Evolutionary conservation across 805 yeast species (phyloP), one percentile per base, ranked within the genome.

Genomic region (Yarrowia bubula): DNA sequence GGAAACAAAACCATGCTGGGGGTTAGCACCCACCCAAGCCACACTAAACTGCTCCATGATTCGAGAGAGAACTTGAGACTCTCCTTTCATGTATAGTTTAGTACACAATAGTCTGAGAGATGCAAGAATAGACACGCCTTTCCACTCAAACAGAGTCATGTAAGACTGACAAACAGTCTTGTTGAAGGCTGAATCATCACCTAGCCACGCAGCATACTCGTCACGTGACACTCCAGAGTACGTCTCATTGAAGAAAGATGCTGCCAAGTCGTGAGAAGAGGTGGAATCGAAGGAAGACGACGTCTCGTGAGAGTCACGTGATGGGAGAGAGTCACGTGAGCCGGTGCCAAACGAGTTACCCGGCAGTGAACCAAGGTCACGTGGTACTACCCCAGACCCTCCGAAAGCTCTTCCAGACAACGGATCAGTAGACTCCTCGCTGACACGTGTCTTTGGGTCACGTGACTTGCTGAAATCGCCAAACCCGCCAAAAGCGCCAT

Each of bases 41-140:
- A 79, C 78, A 17, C 95, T 83, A 71, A 89, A 86, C 3, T 86
- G 80, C 48, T 88, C 86, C 65, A 91, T 76, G 35, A 90, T 82
- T 57, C 89, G 81, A 74, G 90, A 95, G 62, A 90, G 85, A 70
- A 87, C 88, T 70, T 88, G 92, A 2, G 95, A 85, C 75, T 91
- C 96, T 7, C 93, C 96, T 71, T 85, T 84, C 70, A 91, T 80
- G 75, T 87, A 88, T n/a, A 90, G 72, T 68, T 80, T 83, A 42
- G 82, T 80, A 69, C 96, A 90, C 37, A 90, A 76, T 50, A 75
- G 74, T 37, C 91, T 77, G 15, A 91, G 79, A 1, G 91, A 79
- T 1, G 75, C 74, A 46, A 89, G 76, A 51, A 90, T 75, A 65
- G 84, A 82, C n/a, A 78, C 70, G 55, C 81, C 80, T 74, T 81